These are phyloP conservation scores for Apodospora peruviana DNA, from an alignment of 495 filamentous ascomycete species.

Conservation along the genomic window DNA sequence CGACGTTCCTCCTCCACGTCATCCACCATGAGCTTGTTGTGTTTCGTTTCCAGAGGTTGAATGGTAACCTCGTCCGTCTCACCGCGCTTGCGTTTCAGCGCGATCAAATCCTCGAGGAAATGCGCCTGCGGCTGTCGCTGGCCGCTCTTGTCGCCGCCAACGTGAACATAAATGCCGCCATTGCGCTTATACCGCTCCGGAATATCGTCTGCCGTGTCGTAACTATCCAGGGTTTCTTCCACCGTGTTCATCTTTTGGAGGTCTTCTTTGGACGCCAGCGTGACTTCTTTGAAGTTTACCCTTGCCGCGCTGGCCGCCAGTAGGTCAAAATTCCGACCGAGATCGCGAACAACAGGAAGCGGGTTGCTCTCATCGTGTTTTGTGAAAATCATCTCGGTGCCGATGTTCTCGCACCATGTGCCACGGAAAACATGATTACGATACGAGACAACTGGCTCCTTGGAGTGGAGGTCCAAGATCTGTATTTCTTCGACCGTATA, in stretches of 20 bases:
- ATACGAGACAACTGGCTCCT: conserved; percentile 68
- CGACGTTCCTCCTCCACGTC: conserved; percentile 26
- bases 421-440: conserved; percentile 69
- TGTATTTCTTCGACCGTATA: conserved; percentile 50
- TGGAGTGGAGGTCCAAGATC: conserved; percentile 70
- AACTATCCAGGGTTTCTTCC: conserved; percentile 2
- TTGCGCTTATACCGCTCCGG: conserved; percentile 26
- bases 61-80: conserved; percentile 52
- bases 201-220: conserved; percentile 17
- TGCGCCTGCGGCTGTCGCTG: conserved; percentile 37
- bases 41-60: conserved; percentile 30
- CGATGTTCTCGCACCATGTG: conserved; percentile 69
- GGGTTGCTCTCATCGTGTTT: conserved; percentile 36
- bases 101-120: conserved; percentile 40
- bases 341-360: conserved; percentile 35
- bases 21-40: conserved; percentile 26
- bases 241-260: not conserved
- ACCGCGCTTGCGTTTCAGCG: conserved; percentile 47
- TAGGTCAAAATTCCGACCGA: conserved; percentile 51
- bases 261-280: conserved; percentile 9
- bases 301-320: conserved; percentile 52
- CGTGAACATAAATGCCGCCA: conserved; percentile 28
- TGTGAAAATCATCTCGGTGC: conserved; percentile 72
- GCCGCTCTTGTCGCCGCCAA: conserved; percentile 28
- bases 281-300: conserved; percentile 36